Base-by-base conservation (phyloP, 306 rosid species). In the Gleditsia sinensis region DNA sequence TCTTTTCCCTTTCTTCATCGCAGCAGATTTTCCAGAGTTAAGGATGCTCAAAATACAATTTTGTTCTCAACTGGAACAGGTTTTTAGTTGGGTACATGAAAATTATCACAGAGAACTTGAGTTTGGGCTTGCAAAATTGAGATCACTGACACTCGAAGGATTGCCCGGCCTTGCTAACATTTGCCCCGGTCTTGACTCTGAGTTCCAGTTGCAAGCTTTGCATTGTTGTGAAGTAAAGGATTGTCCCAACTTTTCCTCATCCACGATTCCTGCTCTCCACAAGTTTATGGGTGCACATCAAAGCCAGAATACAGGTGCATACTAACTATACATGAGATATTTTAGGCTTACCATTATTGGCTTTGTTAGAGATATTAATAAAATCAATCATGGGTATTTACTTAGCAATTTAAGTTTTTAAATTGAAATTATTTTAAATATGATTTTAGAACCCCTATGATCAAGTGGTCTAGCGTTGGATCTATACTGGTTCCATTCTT, bases 11-110 rank as follows among this genome's bases (percentile, higher is more conserved):
- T 9, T 27, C 2, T 24, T 20, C 62, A 56, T 56, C 9, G 62
- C 36, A 5, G 3, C 9, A 10, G 2, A 56, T 27, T 3, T 56
- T 11, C 62, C 62, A 27, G 1, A 56, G 13, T 12, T 56, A 27
- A 0, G 0, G 0, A 0, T 1, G 0, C 9, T 56, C 0, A 3
- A 13, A 10, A 27, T 56, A 56, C 1, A 4, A 9, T 17, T 8
- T 36, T 24, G 36, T 37, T 10, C n/a, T 27, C 7, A 56, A 25
- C 0, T 56, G 11, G 36, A 56, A 37, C n/a, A 27, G 1, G 9
- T 56, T 25, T 56, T 56, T 27, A 1, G 62, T 3, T 10, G 16
- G 6, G n/a, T n/a, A 54, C 0, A 7, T 16, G 9, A 32, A 32
- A 2, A 8, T 1, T 1, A 58, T 0, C 3, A 6, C 14, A 4